A percentile compares a stretch with the other conserved stretches of the same genome.
These are phyloP conservation scores for Starmerella riodocensis DNA, from an alignment of 805 yeast genomes.

Conservation along the genomic window DNA sequence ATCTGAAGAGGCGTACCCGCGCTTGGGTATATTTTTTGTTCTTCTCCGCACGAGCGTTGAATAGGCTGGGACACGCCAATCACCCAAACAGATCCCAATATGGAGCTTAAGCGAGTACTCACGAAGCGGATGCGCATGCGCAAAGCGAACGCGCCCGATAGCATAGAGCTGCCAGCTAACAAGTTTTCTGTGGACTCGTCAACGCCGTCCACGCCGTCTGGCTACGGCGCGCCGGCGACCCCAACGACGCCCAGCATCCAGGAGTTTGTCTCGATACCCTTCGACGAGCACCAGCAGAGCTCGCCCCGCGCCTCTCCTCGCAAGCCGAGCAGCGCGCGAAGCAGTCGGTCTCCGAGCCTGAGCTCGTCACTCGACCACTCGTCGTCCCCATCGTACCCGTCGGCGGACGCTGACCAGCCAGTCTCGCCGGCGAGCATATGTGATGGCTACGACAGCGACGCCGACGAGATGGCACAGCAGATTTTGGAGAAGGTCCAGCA, in stretches of 20 bases:
- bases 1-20: too few species aligned
- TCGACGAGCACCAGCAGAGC: slow-evolving; percentile 4
- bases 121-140: slow-evolving; percentile 11
- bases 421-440: slow-evolving; percentile 12
- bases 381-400: background rate
- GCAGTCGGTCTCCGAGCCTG: slow-evolving; percentile 8
- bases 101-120: slow-evolving; percentile 15
- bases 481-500: slow-evolving; percentile 24
- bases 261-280: slow-evolving; percentile 9
- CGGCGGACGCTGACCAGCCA: slow-evolving; percentile 5
- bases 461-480: slow-evolving; percentile 28
- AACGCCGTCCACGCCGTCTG: slow-evolving; percentile 3
- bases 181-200: slow-evolving; percentile 1
- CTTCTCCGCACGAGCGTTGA: too few species aligned
- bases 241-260: slow-evolving; percentile 7
- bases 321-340: slow-evolving; percentile 1
- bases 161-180: slow-evolving; percentile 11
- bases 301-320: background rate
- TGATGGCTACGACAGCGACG: slow-evolving; percentile 17
- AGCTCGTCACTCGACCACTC: background rate
- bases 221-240: slow-evolving; percentile 6
- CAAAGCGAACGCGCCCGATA: slow-evolving; percentile 3
- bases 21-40: too few species aligned
- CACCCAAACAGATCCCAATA: background rate
- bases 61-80: too few species aligned